Percentiles rank a stretch among this genome's conserved stretches.
Evolutionary conservation across 2,329 filamentous ascomycete genomes (phyloP).

Genomic region (Exophiala sideris): DNA sequence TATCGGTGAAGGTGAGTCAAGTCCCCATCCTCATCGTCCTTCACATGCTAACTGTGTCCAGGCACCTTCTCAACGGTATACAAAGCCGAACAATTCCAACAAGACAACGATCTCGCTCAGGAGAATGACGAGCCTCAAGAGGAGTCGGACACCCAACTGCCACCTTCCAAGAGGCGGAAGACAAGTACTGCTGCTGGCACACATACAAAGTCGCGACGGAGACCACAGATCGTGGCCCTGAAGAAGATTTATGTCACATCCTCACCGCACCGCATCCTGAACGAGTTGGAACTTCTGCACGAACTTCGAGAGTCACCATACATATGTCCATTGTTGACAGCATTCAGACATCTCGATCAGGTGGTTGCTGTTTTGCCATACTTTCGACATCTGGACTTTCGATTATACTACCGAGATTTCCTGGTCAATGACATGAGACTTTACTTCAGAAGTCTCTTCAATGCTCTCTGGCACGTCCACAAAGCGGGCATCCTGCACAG

Average conservation of each 20-base stretch:
- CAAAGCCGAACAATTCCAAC: conserved; percentile 83
- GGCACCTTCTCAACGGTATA: conserved; percentile 98
- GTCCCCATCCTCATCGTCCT: conserved; percentile 11
- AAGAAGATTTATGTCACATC: conserved; percentile 99
- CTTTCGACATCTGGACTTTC: conserved; percentile 92
- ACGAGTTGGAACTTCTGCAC: conserved; percentile 90
- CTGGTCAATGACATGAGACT: conserved; percentile 79
- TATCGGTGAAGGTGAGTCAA: conserved; percentile 78
- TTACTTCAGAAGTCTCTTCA: conserved; percentile 86
- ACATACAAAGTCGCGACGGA: conserved; percentile 36
- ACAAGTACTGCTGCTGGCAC: conserved; percentile 33
- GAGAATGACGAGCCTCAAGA: conserved; percentile 74
- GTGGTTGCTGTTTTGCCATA: conserved; percentile 93
- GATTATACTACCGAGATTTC: conserved; percentile 86
- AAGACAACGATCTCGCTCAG: conserved; percentile 79
- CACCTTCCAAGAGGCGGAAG: conserved; percentile 57
- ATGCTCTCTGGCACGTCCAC: conserved; percentile 79
- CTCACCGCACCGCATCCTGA: conserved; percentile 86
- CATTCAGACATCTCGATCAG: conserved; percentile 92
- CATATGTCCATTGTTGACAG: conserved; percentile 93
- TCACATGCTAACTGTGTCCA: conserved; percentile 38
- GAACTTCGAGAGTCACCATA: conserved; percentile 78
- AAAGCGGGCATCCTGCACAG: conserved; percentile 81
- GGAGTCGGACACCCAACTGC: conserved; percentile 65
- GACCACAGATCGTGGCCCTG: conserved; percentile 82